These are phyloP conservation scores for Cyberlindnera maritima DNA, from an alignment of 805 yeast species.

Conservation along the genomic window DNA sequence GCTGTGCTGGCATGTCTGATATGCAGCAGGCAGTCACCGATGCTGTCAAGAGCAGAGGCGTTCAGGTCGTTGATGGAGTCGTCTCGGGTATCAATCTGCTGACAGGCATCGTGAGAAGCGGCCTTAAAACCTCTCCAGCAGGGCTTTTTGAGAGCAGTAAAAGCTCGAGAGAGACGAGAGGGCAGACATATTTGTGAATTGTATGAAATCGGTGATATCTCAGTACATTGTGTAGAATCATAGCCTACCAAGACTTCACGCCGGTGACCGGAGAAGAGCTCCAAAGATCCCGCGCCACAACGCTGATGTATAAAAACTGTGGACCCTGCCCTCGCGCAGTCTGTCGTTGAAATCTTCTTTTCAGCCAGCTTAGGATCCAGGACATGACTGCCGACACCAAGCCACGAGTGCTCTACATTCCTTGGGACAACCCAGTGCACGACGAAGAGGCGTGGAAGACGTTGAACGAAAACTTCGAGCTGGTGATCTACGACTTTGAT, in stretches of 20 bases:
- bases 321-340: too few relatives aligned
- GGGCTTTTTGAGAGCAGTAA: constrained; percentile 29
- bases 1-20: constrained; percentile 34
- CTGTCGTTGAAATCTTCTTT: too few relatives aligned
- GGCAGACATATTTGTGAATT: constrained; percentile 21
- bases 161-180: constrained; percentile 20
- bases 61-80: constrained; percentile 29
- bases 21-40: constrained; percentile 26
- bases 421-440: constrained; percentile 37
- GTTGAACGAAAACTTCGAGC: constrained; percentile 35
- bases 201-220: too few relatives aligned
- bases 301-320: background rate
- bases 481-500: constrained; percentile 32
- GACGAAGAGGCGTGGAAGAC: constrained; percentile 37
- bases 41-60: constrained; percentile 20
- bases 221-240: too few relatives aligned
- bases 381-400: constrained; percentile 19
- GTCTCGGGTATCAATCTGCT: constrained; percentile 27
- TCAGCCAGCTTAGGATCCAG: too few relatives aligned
- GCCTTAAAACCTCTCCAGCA: constrained; percentile 29
- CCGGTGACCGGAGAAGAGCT: background rate
- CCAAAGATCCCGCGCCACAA: background rate
- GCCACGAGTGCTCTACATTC: constrained; percentile 38
- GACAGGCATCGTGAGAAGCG: constrained; percentile 23
- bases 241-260: too few relatives aligned